Evolutionary conservation across 2,329 filamentous ascomycete genomes (phyloP), one percentile per base, ranked within the genome.

Genomic region (Colletotrichum salicis): DNA sequence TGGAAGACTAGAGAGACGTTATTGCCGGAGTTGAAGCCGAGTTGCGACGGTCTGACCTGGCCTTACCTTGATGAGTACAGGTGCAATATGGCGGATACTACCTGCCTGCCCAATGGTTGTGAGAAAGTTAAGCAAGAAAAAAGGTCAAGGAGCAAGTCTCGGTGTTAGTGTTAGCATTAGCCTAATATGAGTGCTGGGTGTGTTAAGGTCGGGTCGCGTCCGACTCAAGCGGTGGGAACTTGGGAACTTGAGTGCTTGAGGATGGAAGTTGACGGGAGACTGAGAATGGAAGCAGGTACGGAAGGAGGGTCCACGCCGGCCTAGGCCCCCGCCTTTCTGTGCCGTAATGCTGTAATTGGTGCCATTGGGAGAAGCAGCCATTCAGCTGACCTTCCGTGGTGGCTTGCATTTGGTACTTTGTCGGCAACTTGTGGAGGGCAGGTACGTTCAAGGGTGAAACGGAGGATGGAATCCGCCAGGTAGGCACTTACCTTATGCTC

Each of bases 321-420:
- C 59, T 59, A 51, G 65, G 63, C 65, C 65, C 60, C 69, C 69
- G 65, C 69, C 54, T 69, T 63, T 48, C 59, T 69, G 59, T 69
- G 59, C 69, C 65, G 65, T 64, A 48, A 69, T 71, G 59, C 69
- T 65, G 65, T 69, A 71, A 59, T 56, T 71, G 64, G 58, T 71
- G 64, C 64, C 57, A 67, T 60, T 41, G 37, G 35, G 13, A 22
- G 19, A 45, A 35, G 64, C 31, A 55, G n/a, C 33, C 33, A 64
- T 64, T 33, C 67, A 67, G 63, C 63, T 61, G 67, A 61, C 51
- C 64, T 68, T 29, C 37, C 37, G 37, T 41, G 13, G 37, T 41
- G 37, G 37, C 37, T 41, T 55, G 24, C 11, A n/a, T 27, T 48
- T 27, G 37, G 51, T 56, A 68, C 52, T 33, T 58, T 13, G 13